Evolutionary conservation across 2,329 filamentous ascomycete species (phyloP), one percentile per base, ranked within the genome.

Genomic region (Hypoxylon sp.): DNA sequence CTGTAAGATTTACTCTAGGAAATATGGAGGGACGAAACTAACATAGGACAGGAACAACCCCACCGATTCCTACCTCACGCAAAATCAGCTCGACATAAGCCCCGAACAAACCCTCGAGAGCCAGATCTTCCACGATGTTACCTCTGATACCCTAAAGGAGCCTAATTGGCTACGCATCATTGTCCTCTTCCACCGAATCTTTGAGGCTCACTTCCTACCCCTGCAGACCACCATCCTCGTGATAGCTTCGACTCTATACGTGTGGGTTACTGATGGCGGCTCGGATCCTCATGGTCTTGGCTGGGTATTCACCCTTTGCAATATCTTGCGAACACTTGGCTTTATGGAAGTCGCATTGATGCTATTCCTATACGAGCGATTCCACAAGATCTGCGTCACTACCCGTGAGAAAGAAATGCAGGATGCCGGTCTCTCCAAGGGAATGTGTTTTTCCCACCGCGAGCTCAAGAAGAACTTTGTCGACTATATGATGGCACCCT

Each of bases 121-220:
- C 55, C 80, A 78, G 16, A 78, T 81, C 50, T 83, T 81, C 63
- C 79, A 79, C 0, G 79, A 82, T 41, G 74, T 83, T 12, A 78
- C 73, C 7, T 77, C 76, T 50, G 78, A 79, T 45, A 79, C 72
- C 0, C 67, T 83, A 7, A 71, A 76, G 48, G 73, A 72, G 26
- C 79, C 78, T 13, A 71, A 83, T 65, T 86, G 76, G 75, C 74
- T 74, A 64, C 81, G 78, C 57, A 75, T 84, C 34, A 68, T 83
- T 57, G 78, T 81, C 43, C 75, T 89, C 21, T 78, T 79, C 64
- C 84, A 87, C 65, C 81, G 87, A 12, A 73, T 90, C n/a, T 90
- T 87, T 62, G 87, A 90, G 67, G 87, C 87, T 0, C 87, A 90
- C 67, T 89, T 89, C 66, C 73, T 90, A 16, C 86, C 87, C 0